Conservation (phyloP, 345 rosid species). For the Euphorbia peplus region DNA sequence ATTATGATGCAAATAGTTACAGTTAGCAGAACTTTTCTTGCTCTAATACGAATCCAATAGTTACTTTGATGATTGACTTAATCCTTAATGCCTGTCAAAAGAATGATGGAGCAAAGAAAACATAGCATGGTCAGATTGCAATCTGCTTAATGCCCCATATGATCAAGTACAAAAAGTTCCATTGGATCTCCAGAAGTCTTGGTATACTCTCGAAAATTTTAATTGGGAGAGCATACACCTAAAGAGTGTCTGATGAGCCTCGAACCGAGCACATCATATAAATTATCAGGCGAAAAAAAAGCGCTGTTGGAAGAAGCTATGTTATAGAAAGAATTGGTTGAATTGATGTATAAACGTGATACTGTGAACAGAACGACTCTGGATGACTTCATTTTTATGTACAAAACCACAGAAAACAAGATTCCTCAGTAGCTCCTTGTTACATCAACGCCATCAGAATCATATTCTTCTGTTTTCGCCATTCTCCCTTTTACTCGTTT, state of each 20-base stretch:
- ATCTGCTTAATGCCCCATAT: neutral
- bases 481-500: constrained; percentile 30
- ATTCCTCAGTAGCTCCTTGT: constrained; percentile 25
- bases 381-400: constrained; percentile 9
- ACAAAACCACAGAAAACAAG: neutral
- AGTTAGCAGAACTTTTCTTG: neutral
- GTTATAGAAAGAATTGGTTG: constrained; percentile 20
- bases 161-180: too few species aligned
- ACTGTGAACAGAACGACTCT: neutral
- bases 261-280: too few species aligned
- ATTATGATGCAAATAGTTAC: neutral
- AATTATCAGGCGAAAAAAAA: too few species aligned
- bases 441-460: constrained; percentile 23
- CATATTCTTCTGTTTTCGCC: constrained; percentile 26
- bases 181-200: too few species aligned
- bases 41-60: neutral
- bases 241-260: too few species aligned
- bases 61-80: too few species aligned
- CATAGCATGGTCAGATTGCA: neutral
- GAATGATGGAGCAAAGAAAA: too few species aligned
- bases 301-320: too few species aligned
- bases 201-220: too few species aligned
- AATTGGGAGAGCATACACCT: too few species aligned
- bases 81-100: neutral
- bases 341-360: constrained; percentile 1